Evolutionary conservation across 1,284 basidiomycete species (phyloP), one percentile per base, ranked within the genome.

Genomic region (Ganoderma sinense): DNA sequence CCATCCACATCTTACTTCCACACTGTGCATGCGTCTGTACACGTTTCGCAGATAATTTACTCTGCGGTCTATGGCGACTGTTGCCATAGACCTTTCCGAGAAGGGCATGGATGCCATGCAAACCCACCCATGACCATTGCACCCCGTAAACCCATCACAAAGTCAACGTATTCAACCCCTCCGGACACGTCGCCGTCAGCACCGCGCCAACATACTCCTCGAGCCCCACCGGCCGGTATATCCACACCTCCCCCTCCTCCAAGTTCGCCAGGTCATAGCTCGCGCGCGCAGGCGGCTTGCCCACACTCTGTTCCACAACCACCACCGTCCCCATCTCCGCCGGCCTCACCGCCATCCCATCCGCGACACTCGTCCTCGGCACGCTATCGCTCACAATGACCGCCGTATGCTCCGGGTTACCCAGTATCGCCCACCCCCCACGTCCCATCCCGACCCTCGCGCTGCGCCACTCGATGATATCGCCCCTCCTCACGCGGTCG

Each of bases 391-490:
- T 58, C 43, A 81, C 78, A 39, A 83, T 77, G 56, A 82, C 76
- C 23, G 81, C 81, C 13, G 82, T 83, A 62, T 83, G 82, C 55
- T 83, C 82, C 23, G 82, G 82, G 45, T 75, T 70, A 5, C 82
- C 82, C 36, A 83, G 65, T 5, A 72, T 71, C 62, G 76, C 68
- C 48, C 73, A 75, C 29, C 68, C 70, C 13, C 75, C 74, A 11
- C 31, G 65, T 16, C 75, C 80, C 63, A 72, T 74, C n/a, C 76
- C 75, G 39, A 87, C 81, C 65, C 78, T 79, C 55, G 81, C 85
- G 64, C 71, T 78, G 53, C 82, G 76, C 88, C 88, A 89, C 72
- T 89, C 85, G 51, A 87, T 83, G 64, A 90, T 85, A 72, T 90
- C 88, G 13, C 88, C 88, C 56, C 86, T 76, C 14, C 88, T 79